A percentile compares a stretch with the other conserved stretches of the same genome.
These are phyloP conservation scores for Silene noctiflora DNA, from an alignment of 179 eudicot genomes.

Conservation along the genomic window DNA sequence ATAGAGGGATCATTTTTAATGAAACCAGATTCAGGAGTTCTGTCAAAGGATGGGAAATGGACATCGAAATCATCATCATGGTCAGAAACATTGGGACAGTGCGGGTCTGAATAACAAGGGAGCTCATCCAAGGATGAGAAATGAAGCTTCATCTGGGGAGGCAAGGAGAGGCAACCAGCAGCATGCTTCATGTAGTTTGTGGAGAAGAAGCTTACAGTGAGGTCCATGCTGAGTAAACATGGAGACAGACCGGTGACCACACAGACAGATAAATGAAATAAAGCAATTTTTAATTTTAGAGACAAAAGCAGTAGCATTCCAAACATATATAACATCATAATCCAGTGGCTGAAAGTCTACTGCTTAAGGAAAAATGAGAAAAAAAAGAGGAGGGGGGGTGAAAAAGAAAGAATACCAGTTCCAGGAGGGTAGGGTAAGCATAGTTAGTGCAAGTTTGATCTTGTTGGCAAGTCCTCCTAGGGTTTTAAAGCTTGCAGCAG, in stretches of 20 bases:
- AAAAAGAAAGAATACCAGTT: slow-evolving; percentile 39
- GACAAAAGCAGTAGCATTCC: too few species aligned
- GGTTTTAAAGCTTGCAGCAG: slow-evolving; percentile 65
- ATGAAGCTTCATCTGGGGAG: slow-evolving; percentile 62
- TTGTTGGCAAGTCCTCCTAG: slow-evolving; percentile 74
- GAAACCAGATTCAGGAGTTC: neutral
- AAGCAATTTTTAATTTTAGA: too few species aligned
- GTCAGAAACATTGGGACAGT: slow-evolving; percentile 10
- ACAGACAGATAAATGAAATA: too few species aligned
- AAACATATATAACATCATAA: too few species aligned
- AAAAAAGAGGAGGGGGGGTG: neutral
- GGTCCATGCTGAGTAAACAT: slow-evolving; percentile 54
- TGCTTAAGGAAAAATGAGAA: too few species aligned
- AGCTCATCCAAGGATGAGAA: slow-evolving; percentile 72
- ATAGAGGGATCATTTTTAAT: neutral
- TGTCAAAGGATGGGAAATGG: neutral
- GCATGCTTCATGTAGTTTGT: slow-evolving; percentile 61
- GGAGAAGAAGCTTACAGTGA: slow-evolving; percentile 73
- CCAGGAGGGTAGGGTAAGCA: slow-evolving; percentile 84
- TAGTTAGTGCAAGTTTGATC: slow-evolving; percentile 69
- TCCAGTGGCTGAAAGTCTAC: too few species aligned
- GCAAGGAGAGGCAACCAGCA: slow-evolving; percentile 64
- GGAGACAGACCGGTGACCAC: neutral
- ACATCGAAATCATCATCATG: slow-evolving; percentile 36
- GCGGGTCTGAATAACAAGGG: slow-evolving; percentile 51